A percentile compares a stretch with the other conserved stretches of the same genome.
These are phyloP conservation scores for Microsporum canis DNA, from an alignment of 2,329 filamentous ascomycete species.

Conservation along the genomic window DNA sequence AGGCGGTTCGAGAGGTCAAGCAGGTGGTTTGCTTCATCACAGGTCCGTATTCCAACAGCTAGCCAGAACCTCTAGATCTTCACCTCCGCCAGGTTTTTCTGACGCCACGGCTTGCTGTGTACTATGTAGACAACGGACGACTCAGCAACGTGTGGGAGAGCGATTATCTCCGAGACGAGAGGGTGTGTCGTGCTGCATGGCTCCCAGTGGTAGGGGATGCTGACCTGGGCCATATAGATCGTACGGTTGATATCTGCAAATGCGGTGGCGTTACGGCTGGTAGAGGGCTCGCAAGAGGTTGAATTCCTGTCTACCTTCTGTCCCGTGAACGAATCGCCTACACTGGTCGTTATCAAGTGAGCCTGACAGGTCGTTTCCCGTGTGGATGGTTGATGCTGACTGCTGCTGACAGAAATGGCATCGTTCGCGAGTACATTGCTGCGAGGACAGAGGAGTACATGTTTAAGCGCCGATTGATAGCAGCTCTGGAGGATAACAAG, in stretches of 20 bases:
- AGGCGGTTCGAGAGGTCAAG: slow-evolving; percentile 63
- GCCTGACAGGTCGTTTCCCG: slow-evolving; percentile 16
- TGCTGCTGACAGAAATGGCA: slow-evolving; percentile 49
- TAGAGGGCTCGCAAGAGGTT: slow-evolving; percentile 66
- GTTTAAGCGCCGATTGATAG: slow-evolving; percentile 48
- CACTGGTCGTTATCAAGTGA: slow-evolving; percentile 56
- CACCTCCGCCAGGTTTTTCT: background rate
- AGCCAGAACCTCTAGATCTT: background rate
- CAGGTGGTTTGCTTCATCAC: slow-evolving; percentile 75
- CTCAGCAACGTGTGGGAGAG: slow-evolving; percentile 49
- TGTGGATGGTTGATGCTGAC: background rate
- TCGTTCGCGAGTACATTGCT: slow-evolving; percentile 64
- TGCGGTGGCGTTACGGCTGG: slow-evolving; percentile 59
- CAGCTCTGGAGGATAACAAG: slow-evolving; percentile 27
- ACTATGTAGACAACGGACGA: slow-evolving; percentile 42
- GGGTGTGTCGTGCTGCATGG: slow-evolving; percentile 23
- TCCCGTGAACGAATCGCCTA: slow-evolving; percentile 65
- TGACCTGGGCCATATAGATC: slow-evolving; percentile 35
- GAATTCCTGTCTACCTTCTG: slow-evolving; percentile 73
- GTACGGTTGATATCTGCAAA: slow-evolving; percentile 47
- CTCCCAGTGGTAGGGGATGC: background rate
- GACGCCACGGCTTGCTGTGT: background rate
- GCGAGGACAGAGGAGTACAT: slow-evolving; percentile 53
- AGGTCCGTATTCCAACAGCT: slow-evolving; percentile 39
- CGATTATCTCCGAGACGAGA: slow-evolving; percentile 47